Percentiles rank a stretch among this genome's conserved stretches.
phyloP scores from a whole-genome alignment of 2,329 filamentous ascomycete species.

The Fusarium sp. region DNA sequence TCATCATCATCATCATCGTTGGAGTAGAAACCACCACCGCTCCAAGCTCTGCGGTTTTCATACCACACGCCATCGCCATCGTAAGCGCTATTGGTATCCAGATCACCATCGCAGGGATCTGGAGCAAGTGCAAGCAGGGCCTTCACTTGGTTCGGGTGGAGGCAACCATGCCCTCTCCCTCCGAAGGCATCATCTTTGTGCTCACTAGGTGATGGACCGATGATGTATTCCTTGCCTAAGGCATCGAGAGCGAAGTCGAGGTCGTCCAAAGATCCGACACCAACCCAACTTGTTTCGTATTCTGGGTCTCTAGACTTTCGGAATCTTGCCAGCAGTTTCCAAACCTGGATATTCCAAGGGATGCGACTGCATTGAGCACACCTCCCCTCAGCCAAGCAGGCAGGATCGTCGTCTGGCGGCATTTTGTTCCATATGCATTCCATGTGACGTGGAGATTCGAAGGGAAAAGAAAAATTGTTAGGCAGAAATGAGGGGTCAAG shows the following conservation, averaged over 20 bases:
- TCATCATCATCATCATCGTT: too few species aligned
- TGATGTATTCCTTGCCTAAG: background rate
- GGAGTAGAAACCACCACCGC: too few species aligned
- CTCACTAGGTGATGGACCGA: background rate
- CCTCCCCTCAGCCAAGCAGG: background rate
- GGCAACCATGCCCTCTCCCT: background rate
- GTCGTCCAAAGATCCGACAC: background rate
- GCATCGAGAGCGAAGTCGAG: background rate
- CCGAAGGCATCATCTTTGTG: background rate
- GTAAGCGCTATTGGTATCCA: background rate
- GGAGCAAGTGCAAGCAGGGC: background rate
- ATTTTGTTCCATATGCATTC: too few species aligned
- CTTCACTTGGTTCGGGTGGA: background rate
- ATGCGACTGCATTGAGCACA: background rate
- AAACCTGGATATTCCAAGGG: background rate
- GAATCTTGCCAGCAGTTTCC: background rate
- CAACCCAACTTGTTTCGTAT: background rate
- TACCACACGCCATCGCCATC: too few species aligned
- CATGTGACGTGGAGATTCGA: too few species aligned
- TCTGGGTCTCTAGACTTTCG: background rate
- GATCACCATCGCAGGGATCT: background rate
- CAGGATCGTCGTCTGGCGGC: background rate
- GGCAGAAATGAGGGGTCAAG: too few species aligned
- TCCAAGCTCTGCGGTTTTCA: too few species aligned
- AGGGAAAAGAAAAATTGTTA: too few species aligned